Evolutionary conservation across 371 early-diverging fungal species (phyloP).

Genomic region (Actinomortierella ambigua): DNA sequence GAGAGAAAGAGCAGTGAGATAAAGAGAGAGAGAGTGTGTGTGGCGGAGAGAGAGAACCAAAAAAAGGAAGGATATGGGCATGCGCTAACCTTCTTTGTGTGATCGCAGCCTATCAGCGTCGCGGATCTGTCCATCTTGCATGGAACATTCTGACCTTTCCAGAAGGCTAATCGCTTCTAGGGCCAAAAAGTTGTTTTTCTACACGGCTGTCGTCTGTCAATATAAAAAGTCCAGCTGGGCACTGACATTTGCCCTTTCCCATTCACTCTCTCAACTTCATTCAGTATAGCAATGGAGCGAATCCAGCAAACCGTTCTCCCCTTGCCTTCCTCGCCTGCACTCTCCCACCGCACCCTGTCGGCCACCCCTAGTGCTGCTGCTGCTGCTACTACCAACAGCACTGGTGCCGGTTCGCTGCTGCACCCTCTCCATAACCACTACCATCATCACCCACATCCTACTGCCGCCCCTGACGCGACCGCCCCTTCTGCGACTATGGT

Average conservation of each 20-base stretch:
- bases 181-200: no score
- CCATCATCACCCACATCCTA: background rate
- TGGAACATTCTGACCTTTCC: no score
- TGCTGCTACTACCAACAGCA: conserved; percentile 5
- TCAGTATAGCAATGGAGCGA: conserved; percentile 15
- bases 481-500: no score
- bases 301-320: conserved; percentile 8
- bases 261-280: background rate
- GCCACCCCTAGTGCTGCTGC: background rate
- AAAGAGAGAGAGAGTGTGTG: no score
- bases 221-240: background rate
- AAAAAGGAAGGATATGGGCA: no score
- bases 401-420: conserved; percentile 3
- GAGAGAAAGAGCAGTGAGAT: no score
- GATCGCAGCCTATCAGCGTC: no score
- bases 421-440: conserved; percentile 6
- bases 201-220: no score
- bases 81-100: no score
- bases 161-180: no score
- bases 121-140: no score
- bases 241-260: background rate
- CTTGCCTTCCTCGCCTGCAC: conserved; percentile 14
- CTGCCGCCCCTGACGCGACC: background rate
- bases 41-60: no score
- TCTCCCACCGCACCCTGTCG: conserved; percentile 23